Evolutionary conservation across 305 asterid genomes (phyloP), one percentile per base, ranked within the genome.

Genomic region (Fraxinus latifolia): DNA sequence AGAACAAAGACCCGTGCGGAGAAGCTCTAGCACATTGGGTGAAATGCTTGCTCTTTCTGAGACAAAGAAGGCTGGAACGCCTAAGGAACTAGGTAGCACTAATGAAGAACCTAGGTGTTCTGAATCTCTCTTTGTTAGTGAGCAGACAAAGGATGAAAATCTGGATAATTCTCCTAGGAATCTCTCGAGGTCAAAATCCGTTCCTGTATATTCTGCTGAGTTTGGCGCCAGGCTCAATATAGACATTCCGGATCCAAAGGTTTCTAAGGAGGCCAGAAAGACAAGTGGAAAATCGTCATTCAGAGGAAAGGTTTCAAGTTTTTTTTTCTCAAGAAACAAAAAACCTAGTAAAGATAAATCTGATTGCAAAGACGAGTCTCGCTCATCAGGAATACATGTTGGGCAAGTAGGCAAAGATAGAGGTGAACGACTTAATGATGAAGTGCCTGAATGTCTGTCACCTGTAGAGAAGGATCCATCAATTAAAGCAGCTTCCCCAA

Each of bases 131-230:
- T 25, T 80, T 9, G 81, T 74, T 21, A 42, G 73, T 71, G 90
- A 81, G 78, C 81, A 72, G 75, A 79, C 79, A 55, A 68, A 74
- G 25, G 77, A 73, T 53, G 86, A 77, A 76, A 62, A 25, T 78
- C 72, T 67, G 67, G 87, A 86, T 81, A 53, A 82, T 58, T 83
- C 90, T 19, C 84, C 91, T 2, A 76, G 87, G 84, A 88, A 86
- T 76, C 90, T 91, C 60, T 79, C 84, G 80, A 91, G 98, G 90
- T 95, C 98, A 27, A 96, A 96, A 87, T 96, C 98, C 82, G 86
- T 93, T 71, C 99, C 99, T 68, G 94, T 89, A 81, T 92, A 94
- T 77, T 90, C 96, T 33, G 84, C 89, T 4, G 90, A 81, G 80
- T 89, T 87, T 29, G 94, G 90, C 79, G 80, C 86, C 39, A 87